Evolutionary conservation across 2,329 filamentous ascomycete genomes (phyloP).

Genomic region (Alternaria brassicae): DNA sequence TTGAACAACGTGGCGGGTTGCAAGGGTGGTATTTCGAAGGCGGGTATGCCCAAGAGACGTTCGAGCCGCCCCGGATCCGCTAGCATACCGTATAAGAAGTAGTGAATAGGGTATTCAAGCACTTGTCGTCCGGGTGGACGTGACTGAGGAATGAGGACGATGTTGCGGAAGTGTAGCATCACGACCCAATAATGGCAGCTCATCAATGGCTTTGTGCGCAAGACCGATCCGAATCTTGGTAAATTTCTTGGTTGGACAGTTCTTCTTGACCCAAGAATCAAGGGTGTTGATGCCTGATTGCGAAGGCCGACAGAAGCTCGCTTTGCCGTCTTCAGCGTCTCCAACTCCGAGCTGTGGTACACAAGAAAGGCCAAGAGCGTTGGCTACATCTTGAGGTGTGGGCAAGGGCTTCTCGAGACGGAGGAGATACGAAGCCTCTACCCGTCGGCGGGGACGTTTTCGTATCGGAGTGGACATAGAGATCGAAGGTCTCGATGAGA

Average conservation of each 20-base stretch:
- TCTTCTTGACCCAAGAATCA: neutral
- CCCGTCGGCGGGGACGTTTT: slow-evolving; percentile 2
- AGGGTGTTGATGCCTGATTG: neutral
- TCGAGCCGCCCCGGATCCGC: neutral
- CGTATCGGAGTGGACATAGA: neutral
- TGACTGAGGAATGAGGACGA: neutral
- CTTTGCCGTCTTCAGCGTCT: slow-evolving; percentile 8
- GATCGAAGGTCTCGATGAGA: neutral
- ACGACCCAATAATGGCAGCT: neutral
- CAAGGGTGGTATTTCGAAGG: neutral
- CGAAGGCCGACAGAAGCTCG: slow-evolving; percentile 5
- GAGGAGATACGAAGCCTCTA: slow-evolving; percentile 5
- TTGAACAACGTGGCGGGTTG: neutral
- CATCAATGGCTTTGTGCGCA: neutral
- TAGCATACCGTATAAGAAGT: neutral
- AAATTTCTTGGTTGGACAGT: neutral
- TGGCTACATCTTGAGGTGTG: neutral
- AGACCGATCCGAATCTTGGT: neutral
- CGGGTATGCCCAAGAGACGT: neutral
- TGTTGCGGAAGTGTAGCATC: neutral
- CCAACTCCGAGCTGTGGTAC: slow-evolving; percentile 8
- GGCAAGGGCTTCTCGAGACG: slow-evolving; percentile 5
- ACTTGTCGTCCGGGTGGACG: rapidly evolving
- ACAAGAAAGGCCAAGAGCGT: neutral
- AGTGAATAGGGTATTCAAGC: neutral